Base-by-base conservation (phyloP, 192 early-diverging fungal species). In the Jimgerdemannia lactiflua region DNA sequence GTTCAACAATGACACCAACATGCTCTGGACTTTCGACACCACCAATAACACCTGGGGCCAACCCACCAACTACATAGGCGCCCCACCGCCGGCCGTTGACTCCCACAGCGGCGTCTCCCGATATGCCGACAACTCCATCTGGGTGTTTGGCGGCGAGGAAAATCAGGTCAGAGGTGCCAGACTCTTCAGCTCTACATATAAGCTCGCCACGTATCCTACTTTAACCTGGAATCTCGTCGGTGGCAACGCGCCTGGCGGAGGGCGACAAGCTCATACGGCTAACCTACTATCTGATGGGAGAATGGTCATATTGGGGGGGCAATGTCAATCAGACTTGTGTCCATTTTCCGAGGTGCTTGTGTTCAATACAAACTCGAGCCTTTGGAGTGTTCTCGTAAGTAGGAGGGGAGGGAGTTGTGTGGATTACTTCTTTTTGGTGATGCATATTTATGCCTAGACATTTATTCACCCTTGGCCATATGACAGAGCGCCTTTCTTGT, bases 241-340 rank as follows among this genome's bases (percentile, higher is more conserved):
- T n/a, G 74, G 74, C 20, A 4, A 42, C 3, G 65, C 67, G 4
- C 65, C 64, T n/a, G 74, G 49, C 6, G 74, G 65, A 11, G 67
- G 65, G 3, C 64, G 74, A 43, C 74, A 75, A 59, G 64, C 63
- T 4, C 74, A 75, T 29, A 44, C 74, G 39, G 74, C 49, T 4
- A 67, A 42, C 20, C 40, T 75, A 67, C 74, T 75, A 11, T 19
- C 44, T 3, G 29, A 65, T n/a, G 74, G 74, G 4, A 65, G 29
- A 4, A 68, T 75, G 74, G 74, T 75, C 67, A 75, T 75, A n/a
- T 39, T 75, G 14, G 74, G 74, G 59, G 74, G 74, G 4, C 18
- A 64, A 10, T 43, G 65, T 40, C 20, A 19, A 8, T 41, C 6
- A 11, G 72, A 66, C 11, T 29, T 66, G 19, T 43, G 63, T 18